Conservation (phyloP, 2,329 filamentous ascomycete species). For the Kalmusia sp. region DNA sequence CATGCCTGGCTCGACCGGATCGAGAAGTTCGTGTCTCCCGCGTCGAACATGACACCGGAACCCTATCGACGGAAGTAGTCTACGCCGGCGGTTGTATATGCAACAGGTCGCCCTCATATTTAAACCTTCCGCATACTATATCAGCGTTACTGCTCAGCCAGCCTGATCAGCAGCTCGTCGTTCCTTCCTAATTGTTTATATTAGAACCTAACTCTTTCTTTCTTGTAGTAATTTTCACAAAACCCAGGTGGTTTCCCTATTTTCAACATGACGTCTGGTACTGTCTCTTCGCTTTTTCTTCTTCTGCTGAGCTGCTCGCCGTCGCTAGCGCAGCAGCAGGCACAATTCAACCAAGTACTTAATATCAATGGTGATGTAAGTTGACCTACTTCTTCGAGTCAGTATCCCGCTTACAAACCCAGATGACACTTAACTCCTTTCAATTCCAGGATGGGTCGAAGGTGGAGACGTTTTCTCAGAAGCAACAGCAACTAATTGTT, state of each 20-base stretch:
- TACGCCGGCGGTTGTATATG: slow-evolving; percentile 20
- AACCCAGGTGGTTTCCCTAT: slow-evolving; percentile 42
- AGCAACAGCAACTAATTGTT: slow-evolving; percentile 48
- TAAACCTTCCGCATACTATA: slow-evolving; percentile 21
- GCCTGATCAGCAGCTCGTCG: slow-evolving; percentile 39
- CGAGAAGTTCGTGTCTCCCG: slow-evolving; percentile 21
- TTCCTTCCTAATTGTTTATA: slow-evolving; percentile 33
- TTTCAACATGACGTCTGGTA: slow-evolving; percentile 45
- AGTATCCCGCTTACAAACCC: slow-evolving; percentile 14
- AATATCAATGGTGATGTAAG: slow-evolving; percentile 49
- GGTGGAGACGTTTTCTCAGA: slow-evolving; percentile 47
- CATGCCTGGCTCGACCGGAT: slow-evolving; percentile 24
- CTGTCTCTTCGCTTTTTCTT: slow-evolving; percentile 41
- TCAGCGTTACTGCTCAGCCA: slow-evolving; percentile 30
- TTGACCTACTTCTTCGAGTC: background rate
- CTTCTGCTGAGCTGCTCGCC: slow-evolving; percentile 35
- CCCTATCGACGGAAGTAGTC: slow-evolving; percentile 20
- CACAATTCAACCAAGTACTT: slow-evolving; percentile 48
- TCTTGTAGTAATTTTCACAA: slow-evolving; percentile 30
- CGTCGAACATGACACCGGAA: slow-evolving; percentile 28
- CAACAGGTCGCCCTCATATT: slow-evolving; percentile 28
- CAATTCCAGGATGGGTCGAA: slow-evolving; percentile 45
- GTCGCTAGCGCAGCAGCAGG: slow-evolving; percentile 38
- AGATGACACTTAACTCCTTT: slow-evolving; percentile 48
- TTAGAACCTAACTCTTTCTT: slow-evolving; percentile 25